A percentile compares a stretch with the other conserved stretches of the same genome.
phyloP scores from a whole-genome alignment of 306 rosid genomes.

The Quercus ilex region DNA sequence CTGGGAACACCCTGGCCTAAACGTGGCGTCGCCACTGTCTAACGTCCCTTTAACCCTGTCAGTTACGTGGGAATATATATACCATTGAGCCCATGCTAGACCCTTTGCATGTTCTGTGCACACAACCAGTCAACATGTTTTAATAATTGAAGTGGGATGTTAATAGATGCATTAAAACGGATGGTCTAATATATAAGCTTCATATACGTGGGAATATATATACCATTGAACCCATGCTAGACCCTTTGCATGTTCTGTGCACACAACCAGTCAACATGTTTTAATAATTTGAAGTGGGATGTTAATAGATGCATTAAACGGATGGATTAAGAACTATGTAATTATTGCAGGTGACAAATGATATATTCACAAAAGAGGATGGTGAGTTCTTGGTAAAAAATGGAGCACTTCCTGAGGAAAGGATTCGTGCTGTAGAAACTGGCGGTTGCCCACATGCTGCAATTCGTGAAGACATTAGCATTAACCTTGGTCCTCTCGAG shows the following conservation, averaged over 20 bases:
- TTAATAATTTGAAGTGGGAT: neutral
- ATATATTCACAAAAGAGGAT: conserved; percentile 94
- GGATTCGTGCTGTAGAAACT: conserved; percentile 96
- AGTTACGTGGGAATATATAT: too few relatives aligned
- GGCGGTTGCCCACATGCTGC: conserved; percentile 99
- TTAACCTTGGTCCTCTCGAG: conserved; percentile 94
- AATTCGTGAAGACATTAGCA: conserved; percentile 90
- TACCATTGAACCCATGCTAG: neutral
- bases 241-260: neutral
- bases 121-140: neutral
- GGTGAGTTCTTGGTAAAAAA: conserved; percentile 94
- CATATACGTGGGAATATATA: neutral
- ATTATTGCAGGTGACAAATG: conserved; percentile 76
- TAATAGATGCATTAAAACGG: neutral
- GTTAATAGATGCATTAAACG: neutral
- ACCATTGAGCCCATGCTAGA: neutral
- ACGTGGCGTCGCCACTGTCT: too few relatives aligned
- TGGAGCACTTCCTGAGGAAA: conserved; percentile 91
- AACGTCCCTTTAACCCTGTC: too few relatives aligned
- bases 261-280: neutral
- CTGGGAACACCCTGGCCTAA: too few relatives aligned
- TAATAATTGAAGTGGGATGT: neutral
- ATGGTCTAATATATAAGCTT: neutral
- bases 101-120: neutral
- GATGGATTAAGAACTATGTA: neutral